Base-by-base conservation (phyloP, 257 asterid genomes). In the Solanum okadae region DNA sequence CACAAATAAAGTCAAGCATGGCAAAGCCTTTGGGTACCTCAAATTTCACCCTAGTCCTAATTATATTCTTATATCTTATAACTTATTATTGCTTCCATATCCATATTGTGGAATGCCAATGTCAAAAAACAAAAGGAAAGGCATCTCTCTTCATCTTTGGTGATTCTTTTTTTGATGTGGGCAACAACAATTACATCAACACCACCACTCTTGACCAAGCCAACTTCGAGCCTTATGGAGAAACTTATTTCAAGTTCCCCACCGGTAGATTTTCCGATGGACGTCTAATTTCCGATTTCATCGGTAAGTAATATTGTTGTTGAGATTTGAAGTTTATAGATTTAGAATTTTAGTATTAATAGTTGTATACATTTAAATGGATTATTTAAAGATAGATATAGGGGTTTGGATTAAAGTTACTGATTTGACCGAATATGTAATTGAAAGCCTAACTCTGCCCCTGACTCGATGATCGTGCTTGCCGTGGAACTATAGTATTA, bases 211-310 rank as follows among this genome's bases (percentile, higher is more conserved):
- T 93, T 37, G 94, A 92, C 93, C 93, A 88, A 77, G 96, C 98
- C 25, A 92, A 95, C 71, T 95, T 95, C 91, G 84, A 76, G 90
- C 98, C 98, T 0, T 94, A 95, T 25, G 98, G 98, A 5, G 83
- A 88, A 88, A 88, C 96, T 10, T 93, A 61, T 90, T 95, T 95
- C 89, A 31, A 68, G 5, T 61, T 38, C 70, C 94, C 98, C 42
- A 95, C 98, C 83, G 98, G 98, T 20, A 90, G 98, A 86, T 95
- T 95, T 86, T 95, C 96, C 38, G 93, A 95, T 22, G 98, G 98
- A 87, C 98, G 98, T 5, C n/a, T 95, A 23, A 90, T 95, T 44
- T 42, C 96, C 3, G 98, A 95, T 84, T 93, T 94, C 90, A 91
- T 95, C 3, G 94, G 98, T 95, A 86, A 88, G 76, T 8, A 8